These are phyloP conservation scores for Ophiostoma tasmaniense DNA, from an alignment of 2,329 filamentous ascomycete genomes.

Conservation along the genomic window DNA sequence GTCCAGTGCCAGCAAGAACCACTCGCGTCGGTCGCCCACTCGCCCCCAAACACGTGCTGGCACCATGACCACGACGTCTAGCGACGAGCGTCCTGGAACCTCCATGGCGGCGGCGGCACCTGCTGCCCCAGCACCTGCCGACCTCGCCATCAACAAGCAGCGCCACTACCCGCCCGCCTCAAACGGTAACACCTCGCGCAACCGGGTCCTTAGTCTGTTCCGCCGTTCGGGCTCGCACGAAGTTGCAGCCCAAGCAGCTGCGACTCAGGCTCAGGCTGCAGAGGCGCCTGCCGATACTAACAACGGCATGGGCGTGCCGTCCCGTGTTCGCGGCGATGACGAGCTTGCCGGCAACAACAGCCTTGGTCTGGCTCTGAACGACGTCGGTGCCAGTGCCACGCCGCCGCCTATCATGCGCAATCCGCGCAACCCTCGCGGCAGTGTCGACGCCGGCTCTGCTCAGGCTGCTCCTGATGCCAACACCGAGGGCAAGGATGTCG, in stretches of 20 bases:
- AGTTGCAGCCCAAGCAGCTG: constrained; percentile 15
- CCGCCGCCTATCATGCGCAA: constrained; percentile 49
- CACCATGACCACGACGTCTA: neutral
- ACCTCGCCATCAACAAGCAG: constrained; percentile 24
- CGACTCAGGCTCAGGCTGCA: constrained; percentile 18
- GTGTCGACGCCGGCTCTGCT: constrained; percentile 11
- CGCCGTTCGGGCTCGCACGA: constrained; percentile 39
- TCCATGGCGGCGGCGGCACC: constrained; percentile 11
- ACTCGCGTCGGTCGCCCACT: constrained; percentile 23
- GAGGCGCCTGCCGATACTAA: constrained; percentile 23
- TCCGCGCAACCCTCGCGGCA: constrained; percentile 21
- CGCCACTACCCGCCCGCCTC: constrained; percentile 44
- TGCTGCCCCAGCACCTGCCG: constrained; percentile 1
- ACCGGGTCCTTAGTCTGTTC: constrained; percentile 43
- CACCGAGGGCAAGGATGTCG: neutral
- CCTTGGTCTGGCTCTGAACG: neutral
- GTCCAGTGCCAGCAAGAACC: constrained; percentile 18
- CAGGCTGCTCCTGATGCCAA: neutral
- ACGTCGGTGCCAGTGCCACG: constrained; percentile 36
- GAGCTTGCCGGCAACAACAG: constrained; percentile 3
- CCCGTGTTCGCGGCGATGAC: constrained; percentile 37
- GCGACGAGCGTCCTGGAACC: neutral
- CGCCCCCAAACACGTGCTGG: constrained; percentile 14
- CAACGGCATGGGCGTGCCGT: constrained; percentile 32
- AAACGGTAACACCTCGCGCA: constrained; percentile 33